phyloP scores from a whole-genome alignment of 768 basidiomycete genomes.

The Trametes punicea region DNA sequence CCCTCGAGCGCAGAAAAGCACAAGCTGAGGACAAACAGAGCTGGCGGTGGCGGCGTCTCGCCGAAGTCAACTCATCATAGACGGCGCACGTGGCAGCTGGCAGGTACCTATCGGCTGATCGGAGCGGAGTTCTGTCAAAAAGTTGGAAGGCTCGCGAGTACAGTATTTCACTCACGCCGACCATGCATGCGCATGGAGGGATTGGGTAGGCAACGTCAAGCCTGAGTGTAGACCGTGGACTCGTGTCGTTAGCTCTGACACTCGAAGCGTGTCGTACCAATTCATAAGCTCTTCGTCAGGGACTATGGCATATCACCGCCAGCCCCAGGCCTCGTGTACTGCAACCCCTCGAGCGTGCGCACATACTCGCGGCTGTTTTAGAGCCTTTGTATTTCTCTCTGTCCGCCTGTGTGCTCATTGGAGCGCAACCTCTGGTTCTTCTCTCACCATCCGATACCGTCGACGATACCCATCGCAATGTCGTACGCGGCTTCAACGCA shows the following conservation, averaged over 20 bases:
- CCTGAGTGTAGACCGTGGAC: too few species aligned
- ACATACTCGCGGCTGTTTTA: conserved; percentile 2
- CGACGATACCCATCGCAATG: background rate
- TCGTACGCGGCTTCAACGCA: conserved; percentile 17
- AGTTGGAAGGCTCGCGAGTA: background rate
- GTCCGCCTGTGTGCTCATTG: background rate
- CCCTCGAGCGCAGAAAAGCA: background rate
- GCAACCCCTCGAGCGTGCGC: background rate
- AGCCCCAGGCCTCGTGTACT: conserved; percentile 4
- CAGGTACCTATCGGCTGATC: conserved; percentile 4
- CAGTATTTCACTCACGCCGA: too few species aligned
- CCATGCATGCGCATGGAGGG: too few species aligned
- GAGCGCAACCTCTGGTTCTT: background rate
- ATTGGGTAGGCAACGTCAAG: too few species aligned
- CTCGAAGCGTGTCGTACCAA: background rate
- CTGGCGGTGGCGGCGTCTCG: background rate
- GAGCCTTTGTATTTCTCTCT: conserved; percentile 2
- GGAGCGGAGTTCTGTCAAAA: background rate
- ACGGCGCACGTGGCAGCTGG: conserved; percentile 8
- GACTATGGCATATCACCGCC: background rate
- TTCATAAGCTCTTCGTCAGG: background rate
- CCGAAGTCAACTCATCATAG: conserved; percentile 1
- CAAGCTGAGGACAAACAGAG: conserved; percentile 1
- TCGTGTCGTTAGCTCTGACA: background rate
- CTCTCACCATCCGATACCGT: background rate